Percentiles rank a stretch among this genome's conserved stretches.
phyloP scores from a whole-genome alignment of 2,329 filamentous ascomycete species.

The Emergomyces pasteurianus region DNA sequence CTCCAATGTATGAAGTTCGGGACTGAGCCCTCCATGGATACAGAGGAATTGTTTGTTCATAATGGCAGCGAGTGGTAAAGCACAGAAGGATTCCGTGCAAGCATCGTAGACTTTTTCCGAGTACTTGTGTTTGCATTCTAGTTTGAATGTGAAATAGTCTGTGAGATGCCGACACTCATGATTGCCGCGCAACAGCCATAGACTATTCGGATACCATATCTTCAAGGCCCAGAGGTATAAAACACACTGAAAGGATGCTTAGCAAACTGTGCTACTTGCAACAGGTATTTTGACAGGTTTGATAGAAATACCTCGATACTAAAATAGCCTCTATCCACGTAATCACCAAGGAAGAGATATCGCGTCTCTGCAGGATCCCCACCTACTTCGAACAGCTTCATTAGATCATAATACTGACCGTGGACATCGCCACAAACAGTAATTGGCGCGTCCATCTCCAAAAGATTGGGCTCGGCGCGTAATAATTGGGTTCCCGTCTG shows the following conservation, averaged over 20 bases:
- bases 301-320: conserved; percentile 63
- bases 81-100: conserved; percentile 97
- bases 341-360: conserved; percentile 95
- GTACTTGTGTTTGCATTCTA: conserved; percentile 99
- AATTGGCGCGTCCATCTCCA: conserved; percentile 99
- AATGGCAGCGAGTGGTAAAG: conserved; percentile 80
- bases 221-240: conserved; percentile 96
- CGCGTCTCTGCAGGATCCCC: conserved; percentile 92
- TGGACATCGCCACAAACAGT: conserved; percentile 98
- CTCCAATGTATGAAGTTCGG: conserved; percentile 89
- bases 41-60: conserved; percentile 99
- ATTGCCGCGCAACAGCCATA: conserved; percentile 95
- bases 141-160: conserved; percentile 99
- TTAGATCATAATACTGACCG: conserved; percentile 97
- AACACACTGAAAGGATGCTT: conserved; percentile 53
- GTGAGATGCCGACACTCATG: conserved; percentile 98
- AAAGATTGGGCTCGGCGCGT: conserved; percentile 79
- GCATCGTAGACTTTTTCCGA: conserved; percentile 92
- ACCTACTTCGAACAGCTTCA: conserved; percentile 98
- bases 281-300: not conserved
- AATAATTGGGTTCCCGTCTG: conserved; percentile 76
- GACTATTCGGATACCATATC: conserved; percentile 96
- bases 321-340: conserved; percentile 96
- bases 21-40: conserved; percentile 92
- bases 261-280: conserved; percentile 12